Base-by-base conservation (phyloP, 202 grass and related monocot genomes). In the Miscanthus sacchariflorus region DNA sequence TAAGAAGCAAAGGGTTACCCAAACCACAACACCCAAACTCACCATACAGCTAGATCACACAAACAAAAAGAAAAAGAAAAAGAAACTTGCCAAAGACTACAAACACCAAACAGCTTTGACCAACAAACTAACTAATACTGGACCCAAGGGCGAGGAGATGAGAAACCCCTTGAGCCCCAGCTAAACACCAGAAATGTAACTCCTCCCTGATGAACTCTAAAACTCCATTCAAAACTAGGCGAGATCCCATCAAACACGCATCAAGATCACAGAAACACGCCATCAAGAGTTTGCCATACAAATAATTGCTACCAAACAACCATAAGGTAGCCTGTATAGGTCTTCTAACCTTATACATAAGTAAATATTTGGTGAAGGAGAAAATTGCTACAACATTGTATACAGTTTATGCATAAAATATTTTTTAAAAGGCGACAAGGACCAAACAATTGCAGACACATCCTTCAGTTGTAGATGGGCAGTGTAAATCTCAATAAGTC, bases 371-470 rank as follows among this genome's bases (percentile, higher is more conserved):
- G 33, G 30, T 64, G 38, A 43, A 56, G 1, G 21, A 10, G 11
- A 5, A 27, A 71, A 30, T 5, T 52, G 0, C 3, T 40, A 74
- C 21, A 67, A 11, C 5, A 3, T 44, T 56, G 10, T 68, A 44
- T 46, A 61, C 44, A 50, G 42, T 69, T 33, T 35, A 84, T 24
- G 27, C 44, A 23, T 4, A 73, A 27, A 87, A 64, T 15, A 50
- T 18, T 8, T 43, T 46, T 79, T 77, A 3, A 58, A 61, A 77
- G 64, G 36, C 21, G 1, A 23, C 33, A 4, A 77, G 61, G 49
- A 70, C 65, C 27, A 81, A 72, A 88, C 18, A 67, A 81, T 23
- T 80, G 61, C 45, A 68, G 15, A 42, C 25, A 83, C 36, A 58
- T 56, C 76, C 68, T 80, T 79, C 54, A 68, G 27, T 1, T 17